Percentiles rank a stretch among this genome's conserved stretches.
phyloP scores from a whole-genome alignment of 2,329 filamentous ascomycete species.

The Pseudodiploospora longispora region DNA sequence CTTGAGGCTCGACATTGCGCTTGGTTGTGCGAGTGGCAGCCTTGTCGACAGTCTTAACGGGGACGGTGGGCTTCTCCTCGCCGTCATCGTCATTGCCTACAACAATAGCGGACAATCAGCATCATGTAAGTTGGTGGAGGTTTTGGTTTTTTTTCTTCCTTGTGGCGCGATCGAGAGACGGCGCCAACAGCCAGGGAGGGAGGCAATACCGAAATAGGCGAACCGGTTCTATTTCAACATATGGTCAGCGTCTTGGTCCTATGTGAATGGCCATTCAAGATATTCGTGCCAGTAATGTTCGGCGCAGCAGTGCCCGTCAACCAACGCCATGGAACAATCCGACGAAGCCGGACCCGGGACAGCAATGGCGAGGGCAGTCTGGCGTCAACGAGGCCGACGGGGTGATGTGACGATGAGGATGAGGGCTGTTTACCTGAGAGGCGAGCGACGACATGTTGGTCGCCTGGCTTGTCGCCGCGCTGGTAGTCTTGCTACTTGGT shows the following conservation, averaged over 20 bases:
- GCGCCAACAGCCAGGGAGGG: slow-evolving; percentile 6
- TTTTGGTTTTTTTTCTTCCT: slow-evolving; percentile 1
- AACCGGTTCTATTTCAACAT: slow-evolving; percentile 68
- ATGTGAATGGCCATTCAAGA: no score
- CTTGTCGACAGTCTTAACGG: slow-evolving; percentile 87
- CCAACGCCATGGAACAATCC: no score
- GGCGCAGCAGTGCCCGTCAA: no score
- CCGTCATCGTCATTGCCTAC: slow-evolving; percentile 53
- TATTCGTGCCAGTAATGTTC: no score
- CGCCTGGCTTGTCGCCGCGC: slow-evolving; percentile 43
- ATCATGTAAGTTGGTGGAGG: slow-evolving; percentile 8
- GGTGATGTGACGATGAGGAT: not conserved
- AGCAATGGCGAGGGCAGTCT: not conserved
- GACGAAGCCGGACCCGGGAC: no score
- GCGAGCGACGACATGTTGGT: slow-evolving; percentile 56
- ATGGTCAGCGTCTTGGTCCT: no score
- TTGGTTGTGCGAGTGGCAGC: slow-evolving; percentile 64
- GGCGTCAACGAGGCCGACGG: not conserved
- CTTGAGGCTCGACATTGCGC: slow-evolving; percentile 75
- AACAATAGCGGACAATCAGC: slow-evolving; percentile 8
- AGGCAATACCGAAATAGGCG: slow-evolving; percentile 86
- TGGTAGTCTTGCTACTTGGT: slow-evolving; percentile 22
- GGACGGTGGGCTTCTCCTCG: slow-evolving; percentile 67
- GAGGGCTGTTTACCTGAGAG: slow-evolving; percentile 42
- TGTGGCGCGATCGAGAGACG: slow-evolving; percentile 1